phyloP scores from a whole-genome alignment of 441 rosid genomes.

The Bocquillonia castaneifolia region DNA sequence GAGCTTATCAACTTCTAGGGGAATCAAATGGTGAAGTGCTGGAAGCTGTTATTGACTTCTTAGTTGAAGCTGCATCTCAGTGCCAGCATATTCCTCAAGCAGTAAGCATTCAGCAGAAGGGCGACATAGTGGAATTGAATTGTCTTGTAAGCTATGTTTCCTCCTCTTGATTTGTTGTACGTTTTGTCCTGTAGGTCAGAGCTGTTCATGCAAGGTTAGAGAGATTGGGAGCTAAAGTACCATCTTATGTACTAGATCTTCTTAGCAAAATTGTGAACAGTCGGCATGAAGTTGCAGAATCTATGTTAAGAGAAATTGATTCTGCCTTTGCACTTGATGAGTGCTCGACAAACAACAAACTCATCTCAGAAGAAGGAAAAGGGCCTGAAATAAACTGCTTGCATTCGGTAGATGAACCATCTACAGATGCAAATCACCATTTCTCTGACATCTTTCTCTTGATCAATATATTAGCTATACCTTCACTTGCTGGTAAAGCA shows the following conservation, averaged over 20 bases:
- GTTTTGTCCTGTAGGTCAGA: constrained; percentile 42
- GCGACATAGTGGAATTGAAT: neutral
- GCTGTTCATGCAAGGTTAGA: constrained; percentile 61
- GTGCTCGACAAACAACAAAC: constrained; percentile 32
- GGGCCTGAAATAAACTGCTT: constrained; percentile 36
- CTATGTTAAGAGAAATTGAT: constrained; percentile 58
- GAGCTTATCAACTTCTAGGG: constrained; percentile 48
- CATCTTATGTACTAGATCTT: constrained; percentile 61
- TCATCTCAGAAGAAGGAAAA: constrained; percentile 45
- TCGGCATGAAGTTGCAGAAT: constrained; percentile 59
- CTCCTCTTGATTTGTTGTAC: constrained; percentile 21
- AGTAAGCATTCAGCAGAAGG: constrained; percentile 33
- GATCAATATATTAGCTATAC: constrained; percentile 65
- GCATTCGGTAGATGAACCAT: constrained; percentile 41
- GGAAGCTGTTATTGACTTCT: constrained; percentile 53
- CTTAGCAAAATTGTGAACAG: constrained; percentile 61
- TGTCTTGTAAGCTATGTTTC: neutral
- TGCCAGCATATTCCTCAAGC: constrained; percentile 76
- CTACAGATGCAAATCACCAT: constrained; percentile 31
- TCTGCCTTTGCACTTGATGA: constrained; percentile 44
- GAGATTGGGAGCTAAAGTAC: constrained; percentile 53
- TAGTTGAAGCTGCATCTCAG: constrained; percentile 66
- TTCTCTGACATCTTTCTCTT: constrained; percentile 71
- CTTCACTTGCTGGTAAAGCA: constrained; percentile 63
- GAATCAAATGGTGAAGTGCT: constrained; percentile 63